phyloP scores from a whole-genome alignment of 768 basidiomycete genomes.

The Trametopsis cervina region DNA sequence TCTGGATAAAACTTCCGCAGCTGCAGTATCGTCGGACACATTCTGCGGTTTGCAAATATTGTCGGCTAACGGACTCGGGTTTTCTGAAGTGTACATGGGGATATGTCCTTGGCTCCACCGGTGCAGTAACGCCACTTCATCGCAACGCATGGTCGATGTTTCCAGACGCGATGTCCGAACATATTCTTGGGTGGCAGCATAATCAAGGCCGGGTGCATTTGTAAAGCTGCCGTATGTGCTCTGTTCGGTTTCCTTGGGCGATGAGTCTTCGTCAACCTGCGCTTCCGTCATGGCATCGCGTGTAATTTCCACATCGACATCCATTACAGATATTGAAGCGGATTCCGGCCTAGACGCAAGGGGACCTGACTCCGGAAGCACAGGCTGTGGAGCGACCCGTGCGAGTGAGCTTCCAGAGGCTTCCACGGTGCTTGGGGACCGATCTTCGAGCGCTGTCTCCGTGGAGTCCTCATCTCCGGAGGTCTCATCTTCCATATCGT shows the following conservation, averaged over 20 bases:
- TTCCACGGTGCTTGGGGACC: too few species aligned
- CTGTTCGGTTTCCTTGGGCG: too few species aligned
- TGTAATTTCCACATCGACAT: too few species aligned
- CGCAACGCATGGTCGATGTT: background rate
- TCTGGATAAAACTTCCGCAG: slow-evolving; percentile 64
- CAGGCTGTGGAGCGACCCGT: too few species aligned
- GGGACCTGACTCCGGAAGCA: too few species aligned
- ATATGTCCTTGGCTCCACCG: background rate
- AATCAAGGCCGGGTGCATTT: too few species aligned
- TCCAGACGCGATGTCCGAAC: background rate
- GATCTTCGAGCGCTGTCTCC: slow-evolving; percentile 14
- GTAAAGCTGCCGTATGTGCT: too few species aligned
- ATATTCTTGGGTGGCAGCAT: background rate
- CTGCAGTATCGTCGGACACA: slow-evolving; percentile 39
- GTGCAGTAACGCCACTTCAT: background rate
- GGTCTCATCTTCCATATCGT: slow-evolving; percentile 6
- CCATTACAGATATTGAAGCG: too few species aligned
- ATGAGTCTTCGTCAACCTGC: too few species aligned
- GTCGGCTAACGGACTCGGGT: background rate
- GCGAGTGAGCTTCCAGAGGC: too few species aligned
- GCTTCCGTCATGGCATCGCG: too few species aligned
- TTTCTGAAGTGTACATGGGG: background rate
- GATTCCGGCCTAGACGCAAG: too few species aligned
- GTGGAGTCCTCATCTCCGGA: slow-evolving; percentile 15
- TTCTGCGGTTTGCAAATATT: background rate